Evolutionary conservation across 148 eudicot species (phyloP).

Genomic region (Vaccinium vitisidaea): DNA sequence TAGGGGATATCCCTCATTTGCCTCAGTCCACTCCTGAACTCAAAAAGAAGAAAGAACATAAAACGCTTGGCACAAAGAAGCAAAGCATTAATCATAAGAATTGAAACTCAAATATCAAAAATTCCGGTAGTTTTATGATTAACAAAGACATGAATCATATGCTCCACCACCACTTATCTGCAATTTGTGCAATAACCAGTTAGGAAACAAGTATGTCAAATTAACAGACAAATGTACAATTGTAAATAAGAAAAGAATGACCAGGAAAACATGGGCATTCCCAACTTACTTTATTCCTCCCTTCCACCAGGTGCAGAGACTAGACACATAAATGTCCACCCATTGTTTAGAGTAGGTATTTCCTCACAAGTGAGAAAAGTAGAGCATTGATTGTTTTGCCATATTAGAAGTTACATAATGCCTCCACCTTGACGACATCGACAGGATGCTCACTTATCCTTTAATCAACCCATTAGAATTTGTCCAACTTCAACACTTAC

Average conservation of each 20-base stretch:
- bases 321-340: background rate
- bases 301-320: background rate
- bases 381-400: background rate
- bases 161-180: background rate
- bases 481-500: background rate
- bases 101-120: background rate
- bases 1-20: conserved; percentile 62
- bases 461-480: background rate
- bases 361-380: background rate
- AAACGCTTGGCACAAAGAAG: background rate
- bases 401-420: background rate
- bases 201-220: conserved; percentile 4
- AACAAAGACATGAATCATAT: background rate
- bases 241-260: background rate
- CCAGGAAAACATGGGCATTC: background rate
- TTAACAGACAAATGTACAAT: background rate
- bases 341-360: background rate
- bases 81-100: background rate
- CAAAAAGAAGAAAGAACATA: background rate
- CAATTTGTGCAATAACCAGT: conserved; percentile 1
- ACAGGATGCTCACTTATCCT: background rate
- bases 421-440: background rate
- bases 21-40: conserved; percentile 71
- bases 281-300: background rate
- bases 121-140: background rate